phyloP scores from a whole-genome alignment of 495 filamentous ascomycete genomes.

The Penicilliopsis zonata region DNA sequence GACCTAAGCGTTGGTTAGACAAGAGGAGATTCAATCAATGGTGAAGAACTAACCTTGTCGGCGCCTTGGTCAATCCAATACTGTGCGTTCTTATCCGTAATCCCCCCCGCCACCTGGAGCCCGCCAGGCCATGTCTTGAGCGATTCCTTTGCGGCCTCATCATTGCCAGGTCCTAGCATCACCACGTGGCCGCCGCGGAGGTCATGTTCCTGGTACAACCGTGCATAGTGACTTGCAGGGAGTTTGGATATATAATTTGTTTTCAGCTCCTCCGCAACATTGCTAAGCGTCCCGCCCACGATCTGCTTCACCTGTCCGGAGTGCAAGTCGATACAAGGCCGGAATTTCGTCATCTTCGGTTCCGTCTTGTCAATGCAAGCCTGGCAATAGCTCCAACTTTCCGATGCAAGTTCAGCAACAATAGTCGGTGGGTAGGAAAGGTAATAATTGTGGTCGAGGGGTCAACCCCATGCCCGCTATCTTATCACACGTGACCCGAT shows the following conservation, averaged over 20 bases:
- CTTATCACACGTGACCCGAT: slow-evolving; percentile 33
- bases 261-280: slow-evolving; percentile 50
- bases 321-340: slow-evolving; percentile 95
- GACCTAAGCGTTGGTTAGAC: slow-evolving; percentile 45
- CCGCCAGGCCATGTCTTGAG: slow-evolving; percentile 61
- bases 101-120: slow-evolving; percentile 84
- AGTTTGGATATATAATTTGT: slow-evolving; percentile 86
- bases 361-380: slow-evolving; percentile 1
- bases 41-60: slow-evolving; percentile 81
- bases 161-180: slow-evolving; percentile 84
- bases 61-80: slow-evolving; percentile 83
- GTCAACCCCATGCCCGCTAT: too few relatives aligned
- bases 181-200: slow-evolving; percentile 84
- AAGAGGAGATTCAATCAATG: too few relatives aligned
- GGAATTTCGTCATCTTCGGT: slow-evolving; percentile 74
- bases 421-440: slow-evolving; percentile 14
- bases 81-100: slow-evolving; percentile 70
- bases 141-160: slow-evolving; percentile 65
- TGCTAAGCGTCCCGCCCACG: slow-evolving; percentile 81
- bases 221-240: slow-evolving; percentile 66
- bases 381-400: slow-evolving; percentile 3
- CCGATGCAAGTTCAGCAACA: slow-evolving; percentile 5
- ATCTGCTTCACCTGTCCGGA: slow-evolving; percentile 96
- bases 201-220: slow-evolving; percentile 60
- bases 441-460: too few relatives aligned